Percentiles rank a stretch among this genome's conserved stretches.
Evolutionary conservation across 2,329 filamentous ascomycete species (phyloP).

Genomic region (Lecanicillium sp.): DNA sequence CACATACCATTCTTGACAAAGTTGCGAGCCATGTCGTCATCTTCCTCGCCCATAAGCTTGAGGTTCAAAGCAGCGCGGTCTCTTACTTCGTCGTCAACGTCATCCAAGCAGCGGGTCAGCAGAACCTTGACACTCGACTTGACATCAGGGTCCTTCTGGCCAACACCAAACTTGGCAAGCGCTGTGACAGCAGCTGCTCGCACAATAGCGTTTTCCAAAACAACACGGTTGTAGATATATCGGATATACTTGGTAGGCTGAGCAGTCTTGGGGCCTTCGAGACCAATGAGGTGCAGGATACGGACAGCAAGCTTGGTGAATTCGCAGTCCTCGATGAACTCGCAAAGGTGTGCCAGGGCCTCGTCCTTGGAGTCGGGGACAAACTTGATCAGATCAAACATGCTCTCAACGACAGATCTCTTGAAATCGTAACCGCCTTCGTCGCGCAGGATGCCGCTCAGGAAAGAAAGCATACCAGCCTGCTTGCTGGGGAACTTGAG

Average conservation of each 20-base stretch:
- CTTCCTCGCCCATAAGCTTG: conserved; percentile 84
- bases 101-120: conserved; percentile 87
- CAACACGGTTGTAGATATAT: conserved; percentile 98
- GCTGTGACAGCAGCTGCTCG: conserved; percentile 92
- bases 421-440: conserved; percentile 99
- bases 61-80: conserved; percentile 92
- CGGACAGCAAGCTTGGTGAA: conserved; percentile 97
- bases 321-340: conserved; percentile 99
- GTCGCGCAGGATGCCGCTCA: conserved; percentile 92
- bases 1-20: conserved; percentile 86
- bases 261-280: conserved; percentile 90
- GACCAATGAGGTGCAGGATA: conserved; percentile 86
- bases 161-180: conserved; percentile 92
- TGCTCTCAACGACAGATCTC: conserved; percentile 93
- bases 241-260: conserved; percentile 98
- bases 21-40: conserved; percentile 74
- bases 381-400: conserved; percentile 99
- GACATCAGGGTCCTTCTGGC: conserved; percentile 91
- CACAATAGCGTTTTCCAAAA: conserved; percentile 93
- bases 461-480: conserved; percentile 93
- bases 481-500: conserved; percentile 98
- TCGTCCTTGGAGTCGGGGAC: conserved; percentile 79
- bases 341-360: conserved; percentile 89
- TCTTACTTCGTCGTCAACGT: conserved; percentile 94
- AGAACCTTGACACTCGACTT: conserved; percentile 93